These are phyloP conservation scores for Backusella parvicylindrica DNA, from an alignment of 192 early-diverging fungal species.

Conservation along the genomic window DNA sequence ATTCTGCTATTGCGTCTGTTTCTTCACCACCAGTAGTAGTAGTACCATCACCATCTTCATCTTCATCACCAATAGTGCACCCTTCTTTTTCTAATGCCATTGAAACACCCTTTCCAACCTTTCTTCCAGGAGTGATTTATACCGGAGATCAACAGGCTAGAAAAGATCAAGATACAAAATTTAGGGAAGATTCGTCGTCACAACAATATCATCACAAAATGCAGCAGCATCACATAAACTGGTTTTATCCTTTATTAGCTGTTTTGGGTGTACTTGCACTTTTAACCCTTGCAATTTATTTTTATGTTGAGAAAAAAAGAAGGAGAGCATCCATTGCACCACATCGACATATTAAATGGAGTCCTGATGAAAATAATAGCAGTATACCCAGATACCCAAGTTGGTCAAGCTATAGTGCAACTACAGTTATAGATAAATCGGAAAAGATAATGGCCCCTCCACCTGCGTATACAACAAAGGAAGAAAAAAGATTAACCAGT, in stretches of 20 bases:
- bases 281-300: background rate
- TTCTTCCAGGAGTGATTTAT: background rate
- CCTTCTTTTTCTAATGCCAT: background rate
- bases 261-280: background rate
- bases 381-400: background rate
- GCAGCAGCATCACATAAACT: background rate
- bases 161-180: background rate
- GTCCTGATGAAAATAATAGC: background rate
- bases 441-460: background rate
- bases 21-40: background rate
- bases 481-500: constrained; percentile 3
- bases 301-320: constrained; percentile 4
- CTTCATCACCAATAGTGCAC: background rate
- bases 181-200: background rate
- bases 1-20: background rate
- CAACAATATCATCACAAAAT: background rate
- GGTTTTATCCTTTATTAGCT: constrained; percentile 9
- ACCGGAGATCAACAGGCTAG: background rate
- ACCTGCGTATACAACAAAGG: constrained; percentile 6
- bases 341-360: background rate
- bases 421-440: background rate
- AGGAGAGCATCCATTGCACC: background rate
- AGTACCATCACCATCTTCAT: background rate
- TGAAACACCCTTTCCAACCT: background rate
- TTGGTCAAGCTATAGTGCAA: background rate